Evolutionary conservation across 345 rosid species (phyloP).

Genomic region (Moricandia moricandioides): DNA sequence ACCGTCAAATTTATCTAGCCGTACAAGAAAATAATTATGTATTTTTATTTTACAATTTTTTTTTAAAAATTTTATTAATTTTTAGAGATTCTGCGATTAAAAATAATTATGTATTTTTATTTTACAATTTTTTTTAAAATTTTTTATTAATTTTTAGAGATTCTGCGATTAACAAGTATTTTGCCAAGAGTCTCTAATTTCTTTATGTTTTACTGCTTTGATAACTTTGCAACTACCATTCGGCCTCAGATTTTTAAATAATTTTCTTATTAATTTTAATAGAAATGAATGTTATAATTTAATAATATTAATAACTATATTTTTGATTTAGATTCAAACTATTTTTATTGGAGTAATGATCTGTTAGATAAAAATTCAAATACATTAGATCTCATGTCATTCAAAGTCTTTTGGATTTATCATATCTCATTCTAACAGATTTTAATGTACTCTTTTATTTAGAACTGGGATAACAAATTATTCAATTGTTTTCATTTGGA

Average conservation of each 20-base stretch:
- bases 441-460: background rate
- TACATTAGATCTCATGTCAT: background rate
- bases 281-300: too few species aligned
- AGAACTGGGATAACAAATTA: background rate
- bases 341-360: background rate
- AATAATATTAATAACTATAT: too few species aligned
- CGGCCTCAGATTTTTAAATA: too few species aligned
- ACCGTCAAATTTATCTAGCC: background rate
- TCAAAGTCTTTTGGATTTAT: background rate
- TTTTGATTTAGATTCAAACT: background rate
- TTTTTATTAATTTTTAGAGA: too few species aligned
- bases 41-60: too few species aligned
- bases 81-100: too few species aligned
- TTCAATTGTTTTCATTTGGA: background rate
- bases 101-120: too few species aligned
- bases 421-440: background rate
- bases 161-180: too few species aligned
- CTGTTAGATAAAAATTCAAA: too few species aligned
- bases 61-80: too few species aligned
- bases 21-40: background rate
- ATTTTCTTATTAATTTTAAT: too few species aligned
- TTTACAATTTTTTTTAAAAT: too few species aligned
- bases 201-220: slow-evolving; percentile 4
- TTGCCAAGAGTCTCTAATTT: background rate
- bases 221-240: slow-evolving; percentile 8